Evolutionary conservation across 148 eudicot genomes (phyloP), one percentile per base, ranked within the genome.

Genomic region (Diospyros kaki): DNA sequence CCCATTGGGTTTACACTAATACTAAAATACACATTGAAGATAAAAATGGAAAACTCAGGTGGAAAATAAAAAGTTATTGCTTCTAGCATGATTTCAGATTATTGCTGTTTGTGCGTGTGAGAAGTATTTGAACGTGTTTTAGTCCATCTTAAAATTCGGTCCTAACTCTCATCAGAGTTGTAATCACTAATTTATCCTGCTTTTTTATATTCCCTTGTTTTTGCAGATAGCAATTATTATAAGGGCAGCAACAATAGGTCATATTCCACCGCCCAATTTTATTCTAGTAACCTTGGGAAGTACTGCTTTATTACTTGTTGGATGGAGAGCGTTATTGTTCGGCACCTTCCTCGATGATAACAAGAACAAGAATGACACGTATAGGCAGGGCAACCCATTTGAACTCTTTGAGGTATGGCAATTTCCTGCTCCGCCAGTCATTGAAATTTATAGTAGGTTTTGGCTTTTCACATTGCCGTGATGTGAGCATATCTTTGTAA

Each of bases 251-350:
- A 74, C 86, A 15, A 66, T 86, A 7, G 90, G 93, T 40, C 94
- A 87, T 69, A 67, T 86, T 48, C 98, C 94, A 66, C 91, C 90
- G 2, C 73, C 83, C 56, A 86, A 75, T 79, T 93, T 93, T 52
- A 79, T 87, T 14, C 74, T 87, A 73, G 94, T 91, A 9, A 85
- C 94, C n/a, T 80, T 93, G 87, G 98, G 98, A 66, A 93, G 93
- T 80, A 91, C 97, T 43, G 93, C 90, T 66, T 81, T 93, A 60
- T 75, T 93, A 64, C 90, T 93, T 9, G 74, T 93, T 71, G 98
- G 97, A 75, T 93, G 98, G 91, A 83, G 98, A 80, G 76, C 91
- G 14, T 71, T 94, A 5, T 64, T 94, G 74, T 88, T 79, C 81
- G 84, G 73, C 81, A 70, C 86, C 76, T 73, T 89, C 61, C 79